These are phyloP conservation scores for Neopestalotiopsis sp. DNA, from an alignment of 2,329 filamentous ascomycete species.

Conservation along the genomic window DNA sequence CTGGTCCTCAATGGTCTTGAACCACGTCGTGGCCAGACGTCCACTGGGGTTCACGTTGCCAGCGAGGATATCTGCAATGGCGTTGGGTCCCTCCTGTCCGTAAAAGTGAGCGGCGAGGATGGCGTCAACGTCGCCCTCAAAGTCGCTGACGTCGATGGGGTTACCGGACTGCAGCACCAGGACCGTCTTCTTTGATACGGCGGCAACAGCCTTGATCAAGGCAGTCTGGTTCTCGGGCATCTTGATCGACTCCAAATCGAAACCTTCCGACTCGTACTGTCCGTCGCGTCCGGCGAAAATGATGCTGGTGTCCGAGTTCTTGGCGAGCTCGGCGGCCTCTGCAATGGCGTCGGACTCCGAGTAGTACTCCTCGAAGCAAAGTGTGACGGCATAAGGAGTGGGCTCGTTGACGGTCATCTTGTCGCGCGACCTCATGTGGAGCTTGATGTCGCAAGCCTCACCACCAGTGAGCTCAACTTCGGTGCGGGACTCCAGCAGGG, in stretches of 20 bases:
- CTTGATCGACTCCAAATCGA: conserved; percentile 1
- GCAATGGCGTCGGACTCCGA: conserved; percentile 5
- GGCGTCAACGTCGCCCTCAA: conserved; percentile 12
- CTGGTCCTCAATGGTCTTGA: conserved; percentile 8
- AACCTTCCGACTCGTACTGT: conserved; percentile 16
- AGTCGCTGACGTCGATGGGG: conserved; percentile 14
- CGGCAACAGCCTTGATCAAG: conserved; percentile 10
- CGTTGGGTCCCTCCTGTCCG: conserved; percentile 9
- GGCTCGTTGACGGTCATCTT: conserved; percentile 12
- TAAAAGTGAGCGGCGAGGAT: conserved; percentile 8
- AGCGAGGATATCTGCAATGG: conserved; percentile 8
- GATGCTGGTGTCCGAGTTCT: conserved; percentile 13
- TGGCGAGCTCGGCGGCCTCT: conserved; percentile 7
- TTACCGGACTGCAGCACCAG: conserved; percentile 12
- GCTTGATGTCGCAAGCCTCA: conserved; percentile 19
- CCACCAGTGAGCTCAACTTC: conserved; percentile 20
- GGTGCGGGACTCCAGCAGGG: conserved; percentile 22
- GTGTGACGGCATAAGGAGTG: conserved; percentile 8
- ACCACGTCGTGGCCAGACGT: conserved; percentile 8
- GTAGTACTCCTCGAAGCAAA: conserved; percentile 14
- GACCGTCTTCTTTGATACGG: conserved; percentile 7
- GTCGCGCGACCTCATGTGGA: conserved; percentile 20
- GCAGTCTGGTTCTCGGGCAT: conserved; percentile 11
- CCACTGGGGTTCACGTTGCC: conserved; percentile 13
- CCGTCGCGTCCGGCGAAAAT: conserved; percentile 15